Conservation (phyloP, 768 basidiomycete species). For the Boletus insuetus region DNA sequence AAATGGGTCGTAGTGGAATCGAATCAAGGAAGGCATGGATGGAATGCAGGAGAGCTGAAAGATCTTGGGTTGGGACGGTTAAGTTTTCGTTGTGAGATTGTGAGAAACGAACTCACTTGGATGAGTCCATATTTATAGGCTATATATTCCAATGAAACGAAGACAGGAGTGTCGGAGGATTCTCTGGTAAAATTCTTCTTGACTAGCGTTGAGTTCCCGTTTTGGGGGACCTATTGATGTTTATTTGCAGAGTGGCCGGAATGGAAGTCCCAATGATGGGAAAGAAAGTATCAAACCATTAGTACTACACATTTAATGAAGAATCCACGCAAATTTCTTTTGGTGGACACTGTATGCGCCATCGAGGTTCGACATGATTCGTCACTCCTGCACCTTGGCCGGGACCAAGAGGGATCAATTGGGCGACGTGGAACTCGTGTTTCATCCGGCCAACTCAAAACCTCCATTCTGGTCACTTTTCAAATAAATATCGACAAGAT, state of each 20-base stretch:
- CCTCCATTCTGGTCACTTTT: background rate
- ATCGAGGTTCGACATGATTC: too few species aligned
- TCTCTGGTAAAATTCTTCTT: background rate
- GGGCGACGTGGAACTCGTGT: too few species aligned
- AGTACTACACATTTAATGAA: too few species aligned
- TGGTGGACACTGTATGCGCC: too few species aligned
- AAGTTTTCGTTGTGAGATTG: background rate
- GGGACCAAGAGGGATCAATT: too few species aligned
- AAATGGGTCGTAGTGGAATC: slow-evolving; percentile 2
- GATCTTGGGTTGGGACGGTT: too few species aligned
- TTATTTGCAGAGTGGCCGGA: background rate
- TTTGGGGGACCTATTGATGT: background rate
- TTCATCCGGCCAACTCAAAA: too few species aligned
- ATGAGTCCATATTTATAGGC: background rate
- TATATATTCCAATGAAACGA: background rate
- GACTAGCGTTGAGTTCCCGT: background rate
- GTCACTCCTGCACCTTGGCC: too few species aligned
- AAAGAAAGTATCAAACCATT: too few species aligned
- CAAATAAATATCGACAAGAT: background rate
- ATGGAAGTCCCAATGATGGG: background rate
- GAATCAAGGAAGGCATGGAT: slow-evolving; percentile 3
- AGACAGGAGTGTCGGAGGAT: background rate
- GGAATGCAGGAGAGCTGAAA: background rate
- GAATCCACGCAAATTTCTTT: too few species aligned
- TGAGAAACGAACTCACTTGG: background rate